A percentile compares a stretch with the other conserved stretches of the same genome.
Conservation (phyloP, 2,329 filamentous ascomycete species). For the Ceratocystis destructans region DNA sequence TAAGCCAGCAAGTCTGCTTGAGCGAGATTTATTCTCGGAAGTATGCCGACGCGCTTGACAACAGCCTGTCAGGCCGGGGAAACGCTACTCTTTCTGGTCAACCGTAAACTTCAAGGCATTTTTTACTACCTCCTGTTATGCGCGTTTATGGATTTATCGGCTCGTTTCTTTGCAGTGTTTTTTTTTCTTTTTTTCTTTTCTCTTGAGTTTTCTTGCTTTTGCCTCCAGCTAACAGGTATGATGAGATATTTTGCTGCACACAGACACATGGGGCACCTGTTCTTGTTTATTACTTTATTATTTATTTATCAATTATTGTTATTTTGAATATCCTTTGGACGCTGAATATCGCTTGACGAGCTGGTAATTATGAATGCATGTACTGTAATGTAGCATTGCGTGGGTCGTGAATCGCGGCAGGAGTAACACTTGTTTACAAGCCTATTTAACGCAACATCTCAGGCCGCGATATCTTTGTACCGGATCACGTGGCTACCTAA, state of each 20-base stretch:
- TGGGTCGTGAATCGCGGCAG: too few relatives aligned
- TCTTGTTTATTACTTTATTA: not conserved
- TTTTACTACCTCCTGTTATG: constrained; percentile 6
- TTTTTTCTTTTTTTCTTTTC: not conserved
- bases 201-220: not conserved
- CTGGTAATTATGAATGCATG: not conserved
- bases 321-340: not conserved
- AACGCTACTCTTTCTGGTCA: not conserved
- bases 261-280: not conserved
- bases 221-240: not conserved
- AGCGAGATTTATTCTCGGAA: not conserved
- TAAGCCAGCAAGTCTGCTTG: not conserved
- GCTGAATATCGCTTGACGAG: too few relatives aligned
- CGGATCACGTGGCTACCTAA: too few relatives aligned
- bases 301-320: not conserved
- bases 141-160: constrained; percentile 1
- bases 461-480: too few relatives aligned
- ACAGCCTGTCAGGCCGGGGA: too few relatives aligned
- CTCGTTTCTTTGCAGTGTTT: constrained; percentile 3
- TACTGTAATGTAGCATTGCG: too few relatives aligned
- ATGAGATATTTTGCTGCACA: not conserved
- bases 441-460: not conserved
- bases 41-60: too few relatives aligned
- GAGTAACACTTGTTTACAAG: not conserved
- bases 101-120: not conserved